Base-by-base conservation (phyloP, 176 grass and related monocot species). In the Guadua angustifolia region DNA sequence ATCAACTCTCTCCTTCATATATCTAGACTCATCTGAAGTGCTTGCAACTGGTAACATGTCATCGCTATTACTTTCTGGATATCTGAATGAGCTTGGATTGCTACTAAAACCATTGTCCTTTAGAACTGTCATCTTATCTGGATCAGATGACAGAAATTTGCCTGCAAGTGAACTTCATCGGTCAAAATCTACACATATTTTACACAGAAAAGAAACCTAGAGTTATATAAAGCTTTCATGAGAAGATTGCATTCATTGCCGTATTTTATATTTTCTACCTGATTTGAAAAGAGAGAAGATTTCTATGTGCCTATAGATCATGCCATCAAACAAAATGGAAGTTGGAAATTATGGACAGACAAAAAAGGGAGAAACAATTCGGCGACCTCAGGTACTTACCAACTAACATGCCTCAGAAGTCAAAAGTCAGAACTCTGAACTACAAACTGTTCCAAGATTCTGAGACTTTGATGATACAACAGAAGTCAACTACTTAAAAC, bases 101-200 rank as follows among this genome's bases (percentile, higher is more conserved):
- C 69, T 92, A 73, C 85, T 57, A 82, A 88, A 83, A 71, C 75
- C 86, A 83, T 89, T 87, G 82, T 97, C 90, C 74, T 91, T 93
- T 1, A 49, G 12, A 79, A 83, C 52, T 71, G 69, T 71, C 14
- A 50, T 80, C 77, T 85, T 92, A 80, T 90, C 83, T 32, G 66
- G 76, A 74, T 94, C 92, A 88, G 64, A 89, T 43, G 77, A 89
- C 58, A 94, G 80, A 79, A 92, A 97, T 85, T 91, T 94, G 66
- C 89, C 94, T 97, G 83, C 80, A 88, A 85, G 52, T 62, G 56
- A 90, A 84, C 57, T 43, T 71, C 9, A 68, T 25, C 43, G 19
- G 74, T 90, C 74, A 85, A 82, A 80, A 76, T 75, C 51, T 67
- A 56, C 49, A 66, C 47, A 86, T 79, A 42, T 44, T 49, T 73